These are phyloP conservation scores for Teunomyces atbi DNA, from an alignment of 805 yeast species.

Conservation along the genomic window DNA sequence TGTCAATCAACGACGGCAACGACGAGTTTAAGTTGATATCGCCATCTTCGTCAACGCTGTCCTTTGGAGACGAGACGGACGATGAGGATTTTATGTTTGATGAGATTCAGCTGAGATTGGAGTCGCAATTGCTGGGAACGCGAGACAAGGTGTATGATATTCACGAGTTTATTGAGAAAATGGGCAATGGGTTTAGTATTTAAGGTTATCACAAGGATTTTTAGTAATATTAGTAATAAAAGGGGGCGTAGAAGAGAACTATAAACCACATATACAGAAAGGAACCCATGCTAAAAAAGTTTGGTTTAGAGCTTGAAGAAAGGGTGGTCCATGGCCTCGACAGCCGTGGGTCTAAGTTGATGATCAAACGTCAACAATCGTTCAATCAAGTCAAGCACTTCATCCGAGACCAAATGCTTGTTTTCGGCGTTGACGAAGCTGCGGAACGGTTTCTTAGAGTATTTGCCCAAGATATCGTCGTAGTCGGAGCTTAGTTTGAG, in stretches of 20 bases:
- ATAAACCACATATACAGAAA: background rate
- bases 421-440: conserved; percentile 71
- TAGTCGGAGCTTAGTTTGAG: conserved; percentile 72
- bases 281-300: background rate
- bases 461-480: conserved; percentile 64
- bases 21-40: conserved; percentile 9
- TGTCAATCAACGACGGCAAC: conserved; percentile 9
- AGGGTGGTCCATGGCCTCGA: conserved; percentile 78
- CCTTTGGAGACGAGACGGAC: conserved; percentile 9
- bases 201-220: background rate
- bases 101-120: conserved; percentile 19
- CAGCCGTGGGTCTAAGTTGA: conserved; percentile 82
- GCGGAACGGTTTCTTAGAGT: conserved; percentile 84
- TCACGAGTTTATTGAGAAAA: conserved; percentile 18
- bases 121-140: conserved; percentile 22
- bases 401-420: conserved; percentile 60
- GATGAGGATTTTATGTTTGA: conserved; percentile 27
- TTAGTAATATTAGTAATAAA: conserved; percentile 1
- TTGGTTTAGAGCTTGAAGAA: conserved; percentile 26
- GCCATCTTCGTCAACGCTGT: conserved; percentile 8
- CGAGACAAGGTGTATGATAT: conserved; percentile 25
- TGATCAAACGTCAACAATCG: conserved; percentile 81
- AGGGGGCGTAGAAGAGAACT: background rate
- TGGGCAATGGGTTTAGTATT: conserved; percentile 21
- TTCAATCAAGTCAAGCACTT: conserved; percentile 79